Evolutionary conservation across 768 basidiomycete genomes (phyloP), one percentile per base, ranked within the genome.

Genomic region (Candolleomyces efflorescens): DNA sequence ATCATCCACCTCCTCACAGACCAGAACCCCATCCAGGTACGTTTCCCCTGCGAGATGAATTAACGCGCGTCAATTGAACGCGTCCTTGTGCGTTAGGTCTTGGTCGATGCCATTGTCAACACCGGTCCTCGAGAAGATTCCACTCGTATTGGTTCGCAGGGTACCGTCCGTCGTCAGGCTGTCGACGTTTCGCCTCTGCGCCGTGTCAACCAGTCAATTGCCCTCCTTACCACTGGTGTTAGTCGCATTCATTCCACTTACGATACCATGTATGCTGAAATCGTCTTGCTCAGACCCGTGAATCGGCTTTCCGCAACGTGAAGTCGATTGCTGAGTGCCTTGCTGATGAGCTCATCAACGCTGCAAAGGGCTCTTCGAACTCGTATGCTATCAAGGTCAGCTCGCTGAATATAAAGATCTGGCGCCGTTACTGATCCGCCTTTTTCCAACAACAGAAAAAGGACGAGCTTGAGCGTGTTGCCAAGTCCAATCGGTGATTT

Each of bases 221-320:
- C 97, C 38, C 89, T 99, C 64, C 83, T 99, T 64, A 98, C 97
- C 75, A 87, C 87, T 65, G 97, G 97, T 67, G 96, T 97, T 82
- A 67, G 94, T 78, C 18, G 32, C 52, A 18, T 45, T 36, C 5
- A 39, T 10, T 11, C 37, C 32, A 37, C 45, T 50, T 20, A 46
- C 11, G 5, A 18, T 17, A 13, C 27, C 20, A 9, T 20, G 1
- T 18, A 18, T 36, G 20, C 13, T 38, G 46, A 37, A 37, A 12
- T 32, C 20, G 5, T 37, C 48, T 47, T 56, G 20, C 59, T 24
- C 65, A 97, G 94, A 97, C 96, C 62, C 97, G 97, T 71, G 97
- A 99, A 78, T 98, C 96, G 47, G 94, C 97, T 54, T 99, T 99
- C 94, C 93, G 97, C 77, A 99, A 99, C 80, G 92, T 98, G 68